A percentile compares a stretch with the other conserved stretches of the same genome.
These are phyloP conservation scores for Paracorniculantispora psalliotae DNA, from an alignment of 2,329 filamentous ascomycete genomes.

Conservation along the genomic window DNA sequence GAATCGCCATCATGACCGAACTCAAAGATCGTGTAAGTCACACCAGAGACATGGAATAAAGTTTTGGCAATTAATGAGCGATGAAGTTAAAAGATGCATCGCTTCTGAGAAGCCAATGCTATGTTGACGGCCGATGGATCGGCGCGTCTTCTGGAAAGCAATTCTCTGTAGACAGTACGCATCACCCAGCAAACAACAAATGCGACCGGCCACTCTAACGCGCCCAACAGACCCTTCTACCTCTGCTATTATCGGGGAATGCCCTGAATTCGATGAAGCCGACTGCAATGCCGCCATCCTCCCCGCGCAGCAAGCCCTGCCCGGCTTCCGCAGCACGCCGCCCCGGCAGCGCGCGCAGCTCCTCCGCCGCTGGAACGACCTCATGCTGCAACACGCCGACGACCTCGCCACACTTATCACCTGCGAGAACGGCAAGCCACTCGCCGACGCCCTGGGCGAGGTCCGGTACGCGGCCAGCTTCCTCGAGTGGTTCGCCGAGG, in stretches of 20 bases:
- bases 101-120: slow-evolving; percentile 65
- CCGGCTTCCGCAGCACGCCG: slow-evolving; percentile 55
- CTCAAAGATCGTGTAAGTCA: not conserved
- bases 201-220: not conserved
- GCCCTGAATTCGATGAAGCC: slow-evolving; percentile 60
- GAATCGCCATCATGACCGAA: not conserved
- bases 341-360: slow-evolving; percentile 55
- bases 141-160: slow-evolving; percentile 65
- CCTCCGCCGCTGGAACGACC: slow-evolving; percentile 60
- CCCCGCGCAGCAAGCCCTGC: slow-evolving; percentile 46
- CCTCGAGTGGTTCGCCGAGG: slow-evolving; percentile 61
- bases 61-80: not conserved
- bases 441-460: slow-evolving; percentile 56
- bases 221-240: slow-evolving; percentile 60
- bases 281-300: slow-evolving; percentile 67
- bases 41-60: not conserved
- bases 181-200: not conserved
- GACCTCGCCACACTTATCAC: slow-evolving; percentile 65
- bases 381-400: slow-evolving; percentile 61
- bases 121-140: slow-evolving; percentile 75
- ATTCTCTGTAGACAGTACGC: slow-evolving; percentile 62
- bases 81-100: slow-evolving; percentile 55
- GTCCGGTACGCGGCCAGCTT: slow-evolving; percentile 55
- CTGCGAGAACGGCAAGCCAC: slow-evolving; percentile 66
- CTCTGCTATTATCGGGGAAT: slow-evolving; percentile 58